Evolutionary conservation across 768 basidiomycete genomes (phyloP), one percentile per base, ranked within the genome.

Genomic region (Lactarius hengduanensis): DNA sequence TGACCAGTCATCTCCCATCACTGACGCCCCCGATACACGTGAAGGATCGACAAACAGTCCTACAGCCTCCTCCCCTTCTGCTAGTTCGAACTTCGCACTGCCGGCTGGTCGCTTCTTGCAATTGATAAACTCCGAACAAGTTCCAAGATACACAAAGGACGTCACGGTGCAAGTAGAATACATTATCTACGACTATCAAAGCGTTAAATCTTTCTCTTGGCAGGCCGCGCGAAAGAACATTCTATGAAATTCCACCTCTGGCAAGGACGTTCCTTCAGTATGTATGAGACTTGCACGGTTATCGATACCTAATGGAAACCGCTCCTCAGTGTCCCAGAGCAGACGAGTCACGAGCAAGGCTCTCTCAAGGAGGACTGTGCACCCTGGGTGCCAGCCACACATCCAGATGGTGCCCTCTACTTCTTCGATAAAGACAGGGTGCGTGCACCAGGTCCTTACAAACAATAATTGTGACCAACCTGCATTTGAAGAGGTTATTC

Each of bases 381-480:
- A 6, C 61, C 60, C 2, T 89, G 88, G 88, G 72, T 41, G 7
- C 72, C 80, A 1, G 75, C 77, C 40, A 74, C 77, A 2, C 88
- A 89, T 69, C 86, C 87, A 0, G 87, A 89, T 73, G 88, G 88
- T 6, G 81, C 78, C 18, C 78, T 82, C 20, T 89, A 88, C 71
- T 89, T 84, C 63, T 80, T 79, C 69, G 78, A 86, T 63, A n/a
- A 64, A 57, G 69, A 76, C 3, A 80, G 80, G 75, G 86, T 86
- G 57, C 11, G 78, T 70, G 47, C 13, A 43, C 40, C 5, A 26
- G 4, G 41, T 4, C 9, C 20, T 56, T 13, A 4, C 9, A 11
- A 10, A 38, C 60, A 28, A n/a, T 38, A 34, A 9, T 5, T 10
- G 6, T 1, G 11, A 59, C 20, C 28, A 20, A 40, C 40, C 3